Evolutionary conservation across 1,284 basidiomycete genomes (phyloP), one percentile per base, ranked within the genome.

Genomic region (Bondarzewia mesenterica): DNA sequence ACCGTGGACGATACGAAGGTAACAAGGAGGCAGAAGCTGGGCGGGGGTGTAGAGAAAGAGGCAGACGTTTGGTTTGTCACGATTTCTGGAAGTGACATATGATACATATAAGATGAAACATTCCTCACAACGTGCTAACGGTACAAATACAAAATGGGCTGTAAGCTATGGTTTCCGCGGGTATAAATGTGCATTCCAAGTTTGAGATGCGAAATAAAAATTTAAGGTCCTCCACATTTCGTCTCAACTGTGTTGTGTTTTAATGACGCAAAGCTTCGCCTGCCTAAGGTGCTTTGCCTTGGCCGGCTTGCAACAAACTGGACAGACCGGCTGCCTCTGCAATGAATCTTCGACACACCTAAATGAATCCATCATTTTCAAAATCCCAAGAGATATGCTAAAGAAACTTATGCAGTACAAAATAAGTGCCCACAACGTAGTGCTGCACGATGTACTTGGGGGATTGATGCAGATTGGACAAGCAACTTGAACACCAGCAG

Each of bases 1-100:
- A 47, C 50, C 5, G 54, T 56, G 1, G 52, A 48, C n/a, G 29
- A 32, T 32, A 32, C 29, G 4, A 10, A 51, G 46, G 25, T 32
- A 22, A 44, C 39, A 22, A 42, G 20, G 22, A 25, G 27, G 27
- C 39, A 48, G 47, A 48, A 42, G 40, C 26, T 42, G 27, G 47
- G 47, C 26, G 46, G 43, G 15, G 37, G 37, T 12, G 41, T 51
- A n/a, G 10, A 43, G 46, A 42, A 48, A n/a, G 29, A 38, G 22
- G 32, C 12, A 4, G 50, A 47, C 4, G 47, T 43, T 15, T 49
- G 50, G 47, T 51, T 47, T 21, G 16, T 15, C 5, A 48, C n/a
- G n/a, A n/a, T n/a, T n/a, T n/a, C n/a, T n/a, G n/a, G n/a, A n/a
- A n/a, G n/a, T n/a, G n/a, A n/a, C n/a, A n/a, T n/a, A n/a, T n/a